Evolutionary conservation across 805 yeast species (phyloP).

Genomic region (Lachancea nothofagi): DNA sequence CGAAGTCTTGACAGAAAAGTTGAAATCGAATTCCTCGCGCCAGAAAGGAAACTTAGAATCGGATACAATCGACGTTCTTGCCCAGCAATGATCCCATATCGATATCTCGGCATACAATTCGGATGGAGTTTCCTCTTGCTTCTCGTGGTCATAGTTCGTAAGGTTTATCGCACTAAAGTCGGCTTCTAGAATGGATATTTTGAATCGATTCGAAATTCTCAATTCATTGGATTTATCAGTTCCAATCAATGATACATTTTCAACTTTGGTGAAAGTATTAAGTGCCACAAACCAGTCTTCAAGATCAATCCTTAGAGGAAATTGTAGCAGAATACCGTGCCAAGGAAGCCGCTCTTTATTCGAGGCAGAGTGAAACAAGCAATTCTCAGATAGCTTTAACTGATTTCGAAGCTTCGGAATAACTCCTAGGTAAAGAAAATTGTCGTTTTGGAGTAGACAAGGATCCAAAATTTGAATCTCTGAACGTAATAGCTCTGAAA

Average conservation of each 20-base stretch:
- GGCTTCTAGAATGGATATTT: constrained; percentile 62
- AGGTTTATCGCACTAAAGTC: constrained; percentile 36
- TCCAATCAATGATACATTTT: constrained; percentile 30
- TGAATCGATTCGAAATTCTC: constrained; percentile 48
- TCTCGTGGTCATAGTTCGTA: constrained; percentile 4
- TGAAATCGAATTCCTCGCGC: constrained; percentile 70
- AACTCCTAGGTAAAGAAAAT: constrained; percentile 53
- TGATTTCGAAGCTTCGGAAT: constrained; percentile 47
- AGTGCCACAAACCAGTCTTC: constrained; percentile 75
- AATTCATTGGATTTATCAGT: constrained; percentile 35
- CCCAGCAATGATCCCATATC: constrained; percentile 73
- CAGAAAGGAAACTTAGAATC: constrained; percentile 60
- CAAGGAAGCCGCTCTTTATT: constrained; percentile 28
- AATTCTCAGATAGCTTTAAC: constrained; percentile 10
- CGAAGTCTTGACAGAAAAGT: constrained; percentile 48
- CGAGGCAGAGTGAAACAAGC: constrained; percentile 9
- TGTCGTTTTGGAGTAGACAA: constrained; percentile 55
- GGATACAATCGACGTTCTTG: constrained; percentile 62
- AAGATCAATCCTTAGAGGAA: constrained; percentile 61
- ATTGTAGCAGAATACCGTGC: constrained; percentile 42
- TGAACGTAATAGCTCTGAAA: constrained; percentile 45
- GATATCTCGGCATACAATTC: constrained; percentile 60
- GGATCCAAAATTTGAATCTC: constrained; percentile 63
- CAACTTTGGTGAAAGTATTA: constrained; percentile 56
- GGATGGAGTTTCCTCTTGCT: constrained; percentile 9